Evolutionary conservation across 1,139 yeast species (phyloP).

Genomic region (Hemisphaericaspora lyxosophila): DNA sequence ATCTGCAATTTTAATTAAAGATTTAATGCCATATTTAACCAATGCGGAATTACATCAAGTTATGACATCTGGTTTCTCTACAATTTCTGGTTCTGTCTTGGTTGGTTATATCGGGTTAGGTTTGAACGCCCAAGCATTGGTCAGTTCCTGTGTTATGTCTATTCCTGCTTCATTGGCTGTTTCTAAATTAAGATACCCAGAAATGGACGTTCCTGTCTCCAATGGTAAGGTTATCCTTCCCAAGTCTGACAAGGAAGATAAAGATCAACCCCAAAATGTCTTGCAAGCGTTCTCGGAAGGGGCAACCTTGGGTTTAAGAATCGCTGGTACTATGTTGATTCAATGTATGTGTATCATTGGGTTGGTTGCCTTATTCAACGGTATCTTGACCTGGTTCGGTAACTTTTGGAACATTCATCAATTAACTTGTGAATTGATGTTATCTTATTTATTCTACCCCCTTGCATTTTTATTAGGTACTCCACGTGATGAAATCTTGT

Average conservation of each 20-base stretch:
- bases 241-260: constrained; percentile 31
- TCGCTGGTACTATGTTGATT: constrained; percentile 61
- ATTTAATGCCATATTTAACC: constrained; percentile 60
- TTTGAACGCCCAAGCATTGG: constrained; percentile 61
- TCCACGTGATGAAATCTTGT: constrained; percentile 55
- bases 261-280: constrained; percentile 52
- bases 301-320: constrained; percentile 58
- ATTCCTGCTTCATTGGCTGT: constrained; percentile 68
- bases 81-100: constrained; percentile 66
- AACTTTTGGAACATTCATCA: constrained; percentile 57
- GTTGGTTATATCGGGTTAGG: constrained; percentile 68
- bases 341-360: constrained; percentile 66
- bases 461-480: constrained; percentile 62
- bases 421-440: constrained; percentile 56
- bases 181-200: constrained; percentile 63
- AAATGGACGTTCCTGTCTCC: constrained; percentile 57
- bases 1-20: constrained; percentile 62
- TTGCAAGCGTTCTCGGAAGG: constrained; percentile 66
- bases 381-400: constrained; percentile 63
- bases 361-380: constrained; percentile 58
- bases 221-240: constrained; percentile 51
- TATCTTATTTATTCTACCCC: constrained; percentile 61
- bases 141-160: constrained; percentile 70
- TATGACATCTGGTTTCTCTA: constrained; percentile 67
- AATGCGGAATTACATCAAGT: constrained; percentile 65